Percentiles rank a stretch among this genome's conserved stretches.
phyloP scores from a whole-genome alignment of 495 filamentous ascomycete species.

The Podospora conica region DNA sequence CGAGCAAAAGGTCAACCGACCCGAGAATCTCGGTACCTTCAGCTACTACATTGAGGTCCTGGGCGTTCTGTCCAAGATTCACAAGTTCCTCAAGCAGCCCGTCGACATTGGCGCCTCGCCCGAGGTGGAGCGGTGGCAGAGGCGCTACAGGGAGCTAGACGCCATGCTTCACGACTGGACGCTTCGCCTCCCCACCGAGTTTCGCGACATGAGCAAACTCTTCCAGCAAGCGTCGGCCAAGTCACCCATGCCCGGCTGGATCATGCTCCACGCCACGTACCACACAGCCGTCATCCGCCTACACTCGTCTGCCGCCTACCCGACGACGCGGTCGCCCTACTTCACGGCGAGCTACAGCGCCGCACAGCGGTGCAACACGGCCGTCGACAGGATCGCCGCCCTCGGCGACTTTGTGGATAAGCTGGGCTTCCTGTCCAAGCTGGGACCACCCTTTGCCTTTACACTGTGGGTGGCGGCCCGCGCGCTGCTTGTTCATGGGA shows the following conservation, averaged over 20 bases:
- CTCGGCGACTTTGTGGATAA: constrained; percentile 67
- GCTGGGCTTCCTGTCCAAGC: constrained; percentile 66
- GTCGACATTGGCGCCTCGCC: constrained; percentile 78
- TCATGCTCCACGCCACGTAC: constrained; percentile 79
- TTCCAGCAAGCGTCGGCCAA: constrained; percentile 60
- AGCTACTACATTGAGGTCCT: constrained; percentile 82
- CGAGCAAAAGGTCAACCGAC: constrained; percentile 60
- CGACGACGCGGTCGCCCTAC: constrained; percentile 75
- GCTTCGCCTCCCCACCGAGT: constrained; percentile 72
- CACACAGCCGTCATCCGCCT: constrained; percentile 76
- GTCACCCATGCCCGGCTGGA: constrained; percentile 70
- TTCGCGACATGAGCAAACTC: constrained; percentile 69
- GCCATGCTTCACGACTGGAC: constrained; percentile 74
- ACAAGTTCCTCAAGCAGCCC: constrained; percentile 76
- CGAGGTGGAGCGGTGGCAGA: constrained; percentile 84
- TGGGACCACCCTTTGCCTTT: constrained; percentile 84
- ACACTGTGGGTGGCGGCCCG: constrained; percentile 89
- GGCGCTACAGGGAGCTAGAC: constrained; percentile 77
- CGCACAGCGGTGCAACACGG: constrained; percentile 69
- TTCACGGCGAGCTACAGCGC: constrained; percentile 82
- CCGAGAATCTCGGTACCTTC: constrained; percentile 79
- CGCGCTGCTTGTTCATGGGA: constrained; percentile 77
- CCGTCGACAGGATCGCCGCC: constrained; percentile 76
- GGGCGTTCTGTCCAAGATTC: constrained; percentile 77
- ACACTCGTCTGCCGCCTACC: constrained; percentile 89